Evolutionary conservation across 1,284 basidiomycete genomes (phyloP), one percentile per base, ranked within the genome.

Genomic region (Tetrapyrgos nigripes): DNA sequence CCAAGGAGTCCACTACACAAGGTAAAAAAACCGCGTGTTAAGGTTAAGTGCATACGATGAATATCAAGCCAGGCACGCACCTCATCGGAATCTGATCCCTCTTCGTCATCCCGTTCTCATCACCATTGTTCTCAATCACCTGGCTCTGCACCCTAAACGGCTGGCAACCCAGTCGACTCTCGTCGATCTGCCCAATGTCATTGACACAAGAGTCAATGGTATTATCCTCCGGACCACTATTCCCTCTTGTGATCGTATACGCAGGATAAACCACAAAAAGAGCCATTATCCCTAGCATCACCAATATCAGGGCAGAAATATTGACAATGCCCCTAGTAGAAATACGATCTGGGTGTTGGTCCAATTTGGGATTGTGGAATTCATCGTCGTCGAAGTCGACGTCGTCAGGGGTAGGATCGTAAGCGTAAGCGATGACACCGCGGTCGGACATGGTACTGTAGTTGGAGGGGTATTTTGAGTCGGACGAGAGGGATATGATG

Each of bases 391-490:
- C 57, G 6, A 27, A n/a, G 6, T 50, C 8, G 13, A 26, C 9
- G 11, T 28, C 49, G 17, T 50, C 48, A 8, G 13, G 19, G 26
- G 27, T 29, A 2, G 57, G 57, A 14, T 58, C 57, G 27, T 54
- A 58, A 14, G 57, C 51, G 28, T 58, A 58, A 2, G 57, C 33
- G 13, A 58, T 45, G 13, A 54, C 23, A 17, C 57, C 57, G 5
- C 51, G 40, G 2, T 53, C 57, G 17, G 17, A 3, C n/a, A 31
- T 44, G 10, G 26, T 4, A n/a, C 27, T 27, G 17, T 31, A 43
- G 4, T 51, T 28, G 6, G 47, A 28, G 19, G 57, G 57, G 35
- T 58, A 58, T 58, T 53, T 58, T 6, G 57, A 53, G 31, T 58
- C 57, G 5, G 57, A 58, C 9, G 57, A 47, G 33, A 58, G 51